phyloP scores from a whole-genome alignment of 768 basidiomycete species.

The Austroboletus festivus region DNA sequence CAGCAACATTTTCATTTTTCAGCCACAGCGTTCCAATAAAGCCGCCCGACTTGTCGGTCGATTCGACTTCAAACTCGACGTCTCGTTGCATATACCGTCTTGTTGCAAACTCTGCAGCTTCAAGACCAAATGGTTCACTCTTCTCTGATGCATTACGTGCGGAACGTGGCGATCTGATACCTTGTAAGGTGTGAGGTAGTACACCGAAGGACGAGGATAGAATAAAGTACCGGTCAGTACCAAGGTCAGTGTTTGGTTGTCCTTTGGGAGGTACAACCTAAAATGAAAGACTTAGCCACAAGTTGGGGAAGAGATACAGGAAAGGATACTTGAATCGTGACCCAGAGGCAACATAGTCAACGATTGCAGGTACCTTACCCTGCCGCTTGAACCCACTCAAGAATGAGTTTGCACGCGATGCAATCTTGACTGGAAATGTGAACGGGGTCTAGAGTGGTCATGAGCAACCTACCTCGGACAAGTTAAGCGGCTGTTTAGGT shows the following conservation, averaged over 20 bases:
- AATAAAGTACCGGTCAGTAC: constrained; percentile 72
- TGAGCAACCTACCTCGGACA: constrained; percentile 69
- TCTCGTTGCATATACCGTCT: constrained; percentile 91
- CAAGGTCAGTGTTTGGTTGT: constrained; percentile 89
- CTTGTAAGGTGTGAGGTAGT: constrained; percentile 36
- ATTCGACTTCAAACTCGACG: constrained; percentile 88
- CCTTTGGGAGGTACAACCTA: constrained; percentile 82
- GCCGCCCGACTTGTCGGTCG: constrained; percentile 90
- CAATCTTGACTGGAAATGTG: constrained; percentile 42
- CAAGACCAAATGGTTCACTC: constrained; percentile 82
- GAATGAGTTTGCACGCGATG: constrained; percentile 78
- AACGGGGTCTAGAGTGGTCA: background rate
- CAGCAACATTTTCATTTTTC: constrained; percentile 83
- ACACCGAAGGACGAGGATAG: background rate
- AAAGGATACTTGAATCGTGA: constrained; percentile 85
- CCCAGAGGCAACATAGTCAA: constrained; percentile 92
- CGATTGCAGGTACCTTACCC: constrained; percentile 78
- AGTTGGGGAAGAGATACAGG: background rate
- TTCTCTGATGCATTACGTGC: constrained; percentile 81
- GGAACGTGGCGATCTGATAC: constrained; percentile 87
- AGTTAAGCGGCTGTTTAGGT: constrained; percentile 80
- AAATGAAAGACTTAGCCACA: constrained; percentile 1
- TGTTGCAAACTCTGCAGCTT: constrained; percentile 77
- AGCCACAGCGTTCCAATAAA: constrained; percentile 88
- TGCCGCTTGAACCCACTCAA: constrained; percentile 88